These are phyloP conservation scores for Achaetomium macrosporum DNA, from an alignment of 2,329 filamentous ascomycete species.

Conservation along the genomic window DNA sequence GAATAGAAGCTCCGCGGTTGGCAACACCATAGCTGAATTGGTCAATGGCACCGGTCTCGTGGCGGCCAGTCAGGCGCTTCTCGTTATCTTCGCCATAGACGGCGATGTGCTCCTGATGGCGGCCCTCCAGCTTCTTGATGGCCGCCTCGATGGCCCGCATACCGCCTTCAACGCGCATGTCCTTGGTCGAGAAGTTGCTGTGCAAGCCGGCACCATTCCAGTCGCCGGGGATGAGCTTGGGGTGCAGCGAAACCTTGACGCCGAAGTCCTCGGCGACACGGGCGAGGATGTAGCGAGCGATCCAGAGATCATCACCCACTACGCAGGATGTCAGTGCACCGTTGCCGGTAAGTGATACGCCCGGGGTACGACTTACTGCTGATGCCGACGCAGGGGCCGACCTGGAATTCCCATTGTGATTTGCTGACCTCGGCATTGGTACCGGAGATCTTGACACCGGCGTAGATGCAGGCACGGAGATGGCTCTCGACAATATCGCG, in stretches of 20 bases:
- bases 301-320: slow-evolving; percentile 97
- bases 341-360: not conserved
- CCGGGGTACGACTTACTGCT: slow-evolving; percentile 52
- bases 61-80: slow-evolving; percentile 81
- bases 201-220: slow-evolving; percentile 97
- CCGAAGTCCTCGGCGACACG: slow-evolving; percentile 89
- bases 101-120: slow-evolving; percentile 76
- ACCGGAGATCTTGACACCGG: slow-evolving; percentile 88
- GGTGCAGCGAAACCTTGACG: slow-evolving; percentile 88
- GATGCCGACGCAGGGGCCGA: slow-evolving; percentile 84
- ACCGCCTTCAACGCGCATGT: slow-evolving; percentile 85
- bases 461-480: slow-evolving; percentile 67
- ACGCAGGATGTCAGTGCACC: slow-evolving; percentile 1
- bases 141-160: slow-evolving; percentile 90
- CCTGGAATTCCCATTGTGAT: slow-evolving; percentile 97
- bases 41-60: slow-evolving; percentile 93
- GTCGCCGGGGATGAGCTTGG: slow-evolving; percentile 89
- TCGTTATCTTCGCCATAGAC: slow-evolving; percentile 96
- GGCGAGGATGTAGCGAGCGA: slow-evolving; percentile 80
- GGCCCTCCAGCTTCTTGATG: slow-evolving; percentile 75
- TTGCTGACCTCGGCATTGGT: slow-evolving; percentile 93
- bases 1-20: slow-evolving; percentile 90
- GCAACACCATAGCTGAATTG: slow-evolving; percentile 91
- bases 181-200: slow-evolving; percentile 86
- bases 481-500: slow-evolving; percentile 95